These are phyloP conservation scores for Oldenlandia corymbosa DNA, from an alignment of 257 asterid species.

Conservation along the genomic window DNA sequence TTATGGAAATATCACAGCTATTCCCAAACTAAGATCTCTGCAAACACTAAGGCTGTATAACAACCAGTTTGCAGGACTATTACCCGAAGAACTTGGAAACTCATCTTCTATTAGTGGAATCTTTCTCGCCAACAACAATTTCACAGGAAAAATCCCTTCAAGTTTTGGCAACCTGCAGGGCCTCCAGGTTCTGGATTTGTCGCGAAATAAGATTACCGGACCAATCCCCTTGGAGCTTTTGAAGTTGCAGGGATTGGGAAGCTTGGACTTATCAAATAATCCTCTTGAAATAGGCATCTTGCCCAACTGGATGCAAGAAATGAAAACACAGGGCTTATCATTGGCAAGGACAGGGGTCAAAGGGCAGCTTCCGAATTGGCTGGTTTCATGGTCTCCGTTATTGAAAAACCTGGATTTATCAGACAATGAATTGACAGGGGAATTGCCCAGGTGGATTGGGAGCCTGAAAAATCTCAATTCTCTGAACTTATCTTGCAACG, in stretches of 20 bases:
- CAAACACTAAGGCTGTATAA: constrained; percentile 38
- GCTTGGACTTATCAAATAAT: constrained; percentile 47
- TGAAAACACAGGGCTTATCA: constrained; percentile 23
- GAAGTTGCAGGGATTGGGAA: constrained; percentile 26
- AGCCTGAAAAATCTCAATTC: constrained; percentile 43
- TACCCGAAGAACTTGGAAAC: constrained; percentile 50
- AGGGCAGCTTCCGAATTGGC: constrained; percentile 46
- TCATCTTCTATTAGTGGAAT: constrained; percentile 29
- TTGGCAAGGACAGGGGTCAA: constrained; percentile 49
- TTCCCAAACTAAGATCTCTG: constrained; percentile 30
- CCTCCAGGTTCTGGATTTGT: constrained; percentile 38
- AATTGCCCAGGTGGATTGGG: constrained; percentile 56
- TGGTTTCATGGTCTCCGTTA: constrained; percentile 42
- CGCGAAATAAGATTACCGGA: constrained; percentile 41
- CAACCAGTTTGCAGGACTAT: constrained; percentile 45
- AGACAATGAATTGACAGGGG: constrained; percentile 42
- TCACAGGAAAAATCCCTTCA: constrained; percentile 47
- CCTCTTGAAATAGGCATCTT: constrained; percentile 37
- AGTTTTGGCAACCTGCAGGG: constrained; percentile 38
- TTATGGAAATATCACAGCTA: constrained; percentile 47
- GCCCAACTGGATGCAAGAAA: constrained; percentile 43
- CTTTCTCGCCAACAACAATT: constrained; percentile 45
- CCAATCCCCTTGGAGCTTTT: constrained; percentile 36
- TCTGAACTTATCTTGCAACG: constrained; percentile 48
- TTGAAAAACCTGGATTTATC: constrained; percentile 47